These are phyloP conservation scores for Arabidopsis hybrid DNA, from an alignment of 441 rosid genomes.

Conservation along the genomic window DNA sequence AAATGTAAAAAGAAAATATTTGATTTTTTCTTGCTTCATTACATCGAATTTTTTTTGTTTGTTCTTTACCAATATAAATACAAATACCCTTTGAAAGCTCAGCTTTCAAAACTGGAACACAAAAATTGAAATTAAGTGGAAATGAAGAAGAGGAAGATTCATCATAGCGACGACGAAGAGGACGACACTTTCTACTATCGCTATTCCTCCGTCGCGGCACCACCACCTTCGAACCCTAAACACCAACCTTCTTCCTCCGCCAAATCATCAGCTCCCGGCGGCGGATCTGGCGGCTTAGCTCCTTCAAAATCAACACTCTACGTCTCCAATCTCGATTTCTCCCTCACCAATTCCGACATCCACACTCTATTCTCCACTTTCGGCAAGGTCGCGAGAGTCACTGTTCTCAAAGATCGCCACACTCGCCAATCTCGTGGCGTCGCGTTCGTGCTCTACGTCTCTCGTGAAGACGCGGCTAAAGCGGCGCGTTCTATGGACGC, in stretches of 20 bases:
- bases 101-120: no score
- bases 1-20: no score
- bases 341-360: conserved; percentile 90
- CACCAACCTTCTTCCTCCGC: conserved; percentile 30
- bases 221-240: conserved; percentile 40
- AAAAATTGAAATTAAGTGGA: conserved; percentile 41
- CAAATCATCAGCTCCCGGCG: conserved; percentile 44
- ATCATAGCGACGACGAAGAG: conserved; percentile 67
- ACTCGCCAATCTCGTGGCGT: conserved; percentile 84
- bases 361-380: conserved; percentile 94
- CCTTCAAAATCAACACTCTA: conserved; percentile 92
- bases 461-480: conserved; percentile 66
- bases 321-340: conserved; percentile 83
- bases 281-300: conserved; percentile 76
- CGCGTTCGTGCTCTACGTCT: conserved; percentile 85
- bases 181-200: conserved; percentile 86
- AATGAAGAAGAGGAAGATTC: conserved; percentile 48
- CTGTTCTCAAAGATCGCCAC: conserved; percentile 74
- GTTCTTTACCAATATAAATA: no score
- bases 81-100: neutral
- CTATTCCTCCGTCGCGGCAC: conserved; percentile 52
- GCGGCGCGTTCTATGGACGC: conserved; percentile 73
- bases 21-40: no score
- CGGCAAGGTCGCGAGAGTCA: conserved; percentile 84
- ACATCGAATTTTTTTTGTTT: no score